Evolutionary conservation across 441 rosid species (phyloP), one percentile per base, ranked within the genome.

Genomic region (Adansonia gregorii): DNA sequence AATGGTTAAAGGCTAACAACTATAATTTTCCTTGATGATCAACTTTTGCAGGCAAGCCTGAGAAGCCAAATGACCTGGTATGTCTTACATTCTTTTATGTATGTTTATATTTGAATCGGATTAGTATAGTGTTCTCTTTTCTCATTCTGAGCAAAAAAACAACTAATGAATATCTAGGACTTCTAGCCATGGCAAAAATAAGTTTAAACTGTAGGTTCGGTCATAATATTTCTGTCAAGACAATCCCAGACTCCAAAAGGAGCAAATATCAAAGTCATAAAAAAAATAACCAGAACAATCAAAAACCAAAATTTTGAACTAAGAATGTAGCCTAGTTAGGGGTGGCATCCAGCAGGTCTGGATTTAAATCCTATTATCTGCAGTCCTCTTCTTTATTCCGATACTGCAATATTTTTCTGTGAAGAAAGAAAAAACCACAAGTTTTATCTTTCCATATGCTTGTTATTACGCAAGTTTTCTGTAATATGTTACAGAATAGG

Each of bases 61-160:
- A 92, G 74, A 92, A 46, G 87, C 85, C 79, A 10, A 65, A 70
- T 7, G 98, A 93, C n/a, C 71, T 76, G 87, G 98, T 93, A 93
- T 67, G 74, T 76, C 76, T 70, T 49, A 22, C 46, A 41, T 63
- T 52, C 31, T 60, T 35, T 17, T 15, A 4, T 35, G 5, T 6
- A 6, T 22, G 51, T 0, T 66, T 11, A 4, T 45, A 12, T 51
- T 24, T 61, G 15, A 31, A 58, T 58, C 10, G 6, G 63, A 17
- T 51, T 51, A 14, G 15, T 51, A 51, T 14, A 51, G 56, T n/a
- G 0, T 49, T 49, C 46, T 43, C 46, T 2, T 51, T 51, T 35
- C 14, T 14, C 17, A 51, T 14, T 3, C 56, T 14, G 56, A 51
- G 17, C 56, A n/a, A 8, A 8, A 45, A 45, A 51, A 14, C 15